Evolutionary conservation across 257 asterid genomes (phyloP).

Genomic region (Solanum bulbocastanum): DNA sequence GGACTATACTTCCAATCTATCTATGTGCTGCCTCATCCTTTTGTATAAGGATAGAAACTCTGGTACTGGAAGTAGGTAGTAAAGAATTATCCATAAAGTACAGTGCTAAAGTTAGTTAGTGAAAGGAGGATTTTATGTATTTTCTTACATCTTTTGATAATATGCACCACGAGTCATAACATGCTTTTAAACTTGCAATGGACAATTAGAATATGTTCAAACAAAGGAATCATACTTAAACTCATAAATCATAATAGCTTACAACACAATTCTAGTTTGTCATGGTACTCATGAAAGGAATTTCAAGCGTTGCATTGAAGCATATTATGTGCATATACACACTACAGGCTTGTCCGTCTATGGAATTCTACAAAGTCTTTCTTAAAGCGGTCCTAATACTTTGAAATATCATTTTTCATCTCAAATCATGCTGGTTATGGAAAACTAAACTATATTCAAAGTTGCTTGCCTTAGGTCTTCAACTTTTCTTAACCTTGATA

Average conservation of each 20-base stretch:
- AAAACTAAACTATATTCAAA: background rate
- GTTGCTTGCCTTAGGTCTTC: background rate
- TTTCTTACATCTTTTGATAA: background rate
- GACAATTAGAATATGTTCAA: background rate
- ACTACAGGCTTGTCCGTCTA: background rate
- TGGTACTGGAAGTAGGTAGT: background rate
- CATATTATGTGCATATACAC: background rate
- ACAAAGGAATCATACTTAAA: background rate
- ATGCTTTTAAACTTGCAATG: background rate
- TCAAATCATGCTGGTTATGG: background rate
- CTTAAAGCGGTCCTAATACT: background rate
- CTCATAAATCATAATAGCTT: background rate
- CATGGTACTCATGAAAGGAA: background rate
- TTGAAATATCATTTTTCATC: background rate
- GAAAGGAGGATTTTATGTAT: background rate
- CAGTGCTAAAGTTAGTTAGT: background rate
- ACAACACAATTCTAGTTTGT: background rate
- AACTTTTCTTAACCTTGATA: background rate
- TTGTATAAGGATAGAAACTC: background rate
- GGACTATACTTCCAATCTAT: background rate
- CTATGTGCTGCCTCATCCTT: background rate
- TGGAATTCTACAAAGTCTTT: background rate
- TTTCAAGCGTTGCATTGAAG: background rate
- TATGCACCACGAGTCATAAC: background rate
- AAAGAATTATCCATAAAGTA: background rate